Percentiles rank a stretch among this genome's conserved stretches.
Conservation (phyloP, 2,329 filamentous ascomycete genomes). For the Colletotrichum orbiculare region DNA sequence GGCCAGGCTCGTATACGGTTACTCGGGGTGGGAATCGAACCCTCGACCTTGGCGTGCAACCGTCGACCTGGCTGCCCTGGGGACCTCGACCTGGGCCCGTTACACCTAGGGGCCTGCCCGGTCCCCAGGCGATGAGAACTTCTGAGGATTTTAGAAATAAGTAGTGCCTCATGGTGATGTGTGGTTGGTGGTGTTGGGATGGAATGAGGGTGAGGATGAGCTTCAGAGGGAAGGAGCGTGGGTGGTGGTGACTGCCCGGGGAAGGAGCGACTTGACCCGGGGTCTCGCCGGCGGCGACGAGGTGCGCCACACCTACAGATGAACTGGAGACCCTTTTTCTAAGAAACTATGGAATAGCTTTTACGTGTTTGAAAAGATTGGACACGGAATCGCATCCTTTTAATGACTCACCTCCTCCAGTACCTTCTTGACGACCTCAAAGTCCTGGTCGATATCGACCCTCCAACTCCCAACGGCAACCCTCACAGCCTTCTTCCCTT, state of each 20-base stretch:
- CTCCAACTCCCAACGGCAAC: conserved; percentile 90
- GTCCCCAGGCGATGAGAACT: background rate
- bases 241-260: background rate
- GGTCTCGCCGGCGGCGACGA: no score
- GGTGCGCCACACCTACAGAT: background rate
- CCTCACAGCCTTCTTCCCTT: conserved; percentile 78
- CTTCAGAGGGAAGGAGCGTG: background rate
- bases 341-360: no score
- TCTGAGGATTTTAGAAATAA: background rate
- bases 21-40: conserved; percentile 7
- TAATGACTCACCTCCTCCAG: conserved; percentile 59
- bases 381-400: no score
- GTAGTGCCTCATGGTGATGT: no score
- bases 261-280: background rate
- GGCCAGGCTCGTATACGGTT: background rate
- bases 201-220: background rate
- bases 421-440: conserved; percentile 72
- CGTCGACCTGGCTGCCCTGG: no score
- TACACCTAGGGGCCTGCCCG: background rate
- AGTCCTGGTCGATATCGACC: conserved; percentile 75
- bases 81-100: conserved; percentile 8
- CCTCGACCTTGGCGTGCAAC: conserved; percentile 2
- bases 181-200: background rate
- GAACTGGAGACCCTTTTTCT: no score
- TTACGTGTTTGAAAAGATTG: no score